Evolutionary conservation across 495 filamentous ascomycete species (phyloP).

Genomic region (Echria macrotheca): DNA sequence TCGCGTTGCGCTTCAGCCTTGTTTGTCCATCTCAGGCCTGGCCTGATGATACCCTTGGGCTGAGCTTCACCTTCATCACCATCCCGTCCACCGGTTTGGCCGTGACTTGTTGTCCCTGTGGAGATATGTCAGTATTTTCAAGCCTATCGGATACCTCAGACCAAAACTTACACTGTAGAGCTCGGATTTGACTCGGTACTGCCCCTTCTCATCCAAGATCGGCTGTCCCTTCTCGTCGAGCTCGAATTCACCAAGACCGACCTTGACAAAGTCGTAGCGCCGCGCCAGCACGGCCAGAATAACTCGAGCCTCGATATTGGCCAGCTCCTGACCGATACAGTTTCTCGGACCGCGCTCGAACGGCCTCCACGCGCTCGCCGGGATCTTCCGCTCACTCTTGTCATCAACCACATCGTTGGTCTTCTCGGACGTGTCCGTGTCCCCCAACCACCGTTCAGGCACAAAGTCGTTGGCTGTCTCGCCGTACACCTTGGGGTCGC

Average conservation of each 20-base stretch:
- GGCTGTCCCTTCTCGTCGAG: conserved; percentile 31
- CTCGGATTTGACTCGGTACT: conserved; percentile 36
- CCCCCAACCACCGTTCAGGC: conserved; percentile 59
- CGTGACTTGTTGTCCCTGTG: conserved; percentile 30
- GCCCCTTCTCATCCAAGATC: conserved; percentile 32
- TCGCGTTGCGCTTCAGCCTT: too few relatives aligned
- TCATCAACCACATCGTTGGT: conserved; percentile 23
- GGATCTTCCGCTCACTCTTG: conserved; percentile 17
- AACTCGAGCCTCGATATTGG: conserved; percentile 36
- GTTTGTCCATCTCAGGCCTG: too few relatives aligned
- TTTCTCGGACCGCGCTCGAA: conserved; percentile 52
- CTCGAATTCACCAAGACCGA: conserved; percentile 39
- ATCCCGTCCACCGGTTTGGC: conserved; percentile 33
- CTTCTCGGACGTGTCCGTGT: conserved; percentile 22
- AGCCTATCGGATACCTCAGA: not conserved
- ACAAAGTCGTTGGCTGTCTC: conserved; percentile 52
- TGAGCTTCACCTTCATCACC: conserved; percentile 28
- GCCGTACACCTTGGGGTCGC: conserved; percentile 53
- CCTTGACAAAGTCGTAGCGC: conserved; percentile 40
- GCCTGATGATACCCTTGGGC: too few relatives aligned
- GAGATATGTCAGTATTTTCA: conserved; percentile 3
- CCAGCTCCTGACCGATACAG: conserved; percentile 57
- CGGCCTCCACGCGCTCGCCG: conserved; percentile 42
- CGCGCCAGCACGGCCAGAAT: conserved; percentile 35
- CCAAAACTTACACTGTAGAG: conserved; percentile 41